phyloP scores from a whole-genome alignment of 371 early-diverging fungal species.

The Mortierella sp. region DNA sequence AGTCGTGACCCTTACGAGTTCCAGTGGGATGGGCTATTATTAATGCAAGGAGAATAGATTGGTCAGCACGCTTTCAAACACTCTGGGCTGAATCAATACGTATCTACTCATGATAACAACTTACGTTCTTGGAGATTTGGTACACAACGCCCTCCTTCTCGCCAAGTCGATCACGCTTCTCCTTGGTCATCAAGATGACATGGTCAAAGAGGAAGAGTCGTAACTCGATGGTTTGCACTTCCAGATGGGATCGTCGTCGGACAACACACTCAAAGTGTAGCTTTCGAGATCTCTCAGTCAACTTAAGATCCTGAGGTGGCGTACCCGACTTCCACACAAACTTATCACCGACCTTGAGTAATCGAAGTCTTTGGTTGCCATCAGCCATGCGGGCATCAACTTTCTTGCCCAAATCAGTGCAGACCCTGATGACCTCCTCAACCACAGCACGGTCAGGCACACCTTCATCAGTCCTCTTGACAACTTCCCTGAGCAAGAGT shows the following conservation, averaged over 20 bases:
- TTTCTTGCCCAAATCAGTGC: constrained; percentile 73
- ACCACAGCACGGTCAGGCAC: constrained; percentile 79
- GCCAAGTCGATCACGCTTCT: constrained; percentile 55
- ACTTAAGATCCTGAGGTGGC: constrained; percentile 69
- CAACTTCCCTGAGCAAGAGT: constrained; percentile 82
- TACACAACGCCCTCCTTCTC: constrained; percentile 60
- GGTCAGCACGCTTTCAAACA: too few relatives aligned
- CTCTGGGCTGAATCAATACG: too few relatives aligned
- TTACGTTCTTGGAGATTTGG: constrained; percentile 65
- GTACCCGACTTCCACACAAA: constrained; percentile 61
- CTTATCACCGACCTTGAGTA: constrained; percentile 67
- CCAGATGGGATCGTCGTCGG: constrained; percentile 71
- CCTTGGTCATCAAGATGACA: constrained; percentile 80
- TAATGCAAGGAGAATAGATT: background rate
- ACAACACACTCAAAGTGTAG: constrained; percentile 84
- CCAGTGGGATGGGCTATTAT: constrained; percentile 78
- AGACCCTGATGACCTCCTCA: constrained; percentile 67
- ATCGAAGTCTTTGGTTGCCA: constrained; percentile 74
- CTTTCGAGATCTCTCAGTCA: constrained; percentile 74
- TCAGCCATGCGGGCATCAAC: constrained; percentile 85
- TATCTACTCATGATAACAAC: background rate
- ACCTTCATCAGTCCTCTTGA: constrained; percentile 82
- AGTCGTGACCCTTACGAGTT: constrained; percentile 69
- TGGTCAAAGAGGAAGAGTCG: constrained; percentile 89
- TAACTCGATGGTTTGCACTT: constrained; percentile 74